These are phyloP conservation scores for Sutorius eximius DNA, from an alignment of 1,284 basidiomycete genomes.

Conservation along the genomic window DNA sequence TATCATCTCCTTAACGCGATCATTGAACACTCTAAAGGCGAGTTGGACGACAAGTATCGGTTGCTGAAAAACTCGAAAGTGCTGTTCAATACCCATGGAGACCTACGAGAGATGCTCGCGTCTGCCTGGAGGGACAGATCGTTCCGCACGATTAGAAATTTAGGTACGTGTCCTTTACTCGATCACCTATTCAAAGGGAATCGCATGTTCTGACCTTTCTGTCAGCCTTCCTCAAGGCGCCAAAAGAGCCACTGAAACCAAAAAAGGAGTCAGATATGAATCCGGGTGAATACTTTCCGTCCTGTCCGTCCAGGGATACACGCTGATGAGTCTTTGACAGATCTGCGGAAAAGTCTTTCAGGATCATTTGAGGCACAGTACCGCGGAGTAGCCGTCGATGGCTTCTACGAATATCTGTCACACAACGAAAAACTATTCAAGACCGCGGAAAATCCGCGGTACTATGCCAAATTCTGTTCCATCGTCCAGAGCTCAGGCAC, in stretches of 20 bases:
- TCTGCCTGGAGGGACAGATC: not conserved
- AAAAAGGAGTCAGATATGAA: too few species aligned
- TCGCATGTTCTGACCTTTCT: not conserved
- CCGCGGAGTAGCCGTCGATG: not conserved
- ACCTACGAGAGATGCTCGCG: not conserved
- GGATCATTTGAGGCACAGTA: not conserved
- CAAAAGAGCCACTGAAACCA: not conserved
- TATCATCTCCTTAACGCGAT: not conserved
- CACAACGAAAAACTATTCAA: not conserved
- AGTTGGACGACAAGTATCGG: not conserved
- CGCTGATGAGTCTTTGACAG: too few species aligned
- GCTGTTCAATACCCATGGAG: not conserved
- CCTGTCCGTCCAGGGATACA: too few species aligned
- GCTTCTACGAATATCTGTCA: not conserved
- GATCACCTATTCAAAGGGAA: not conserved
- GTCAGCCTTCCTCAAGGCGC: not conserved
- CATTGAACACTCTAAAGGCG: not conserved
- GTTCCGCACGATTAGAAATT: not conserved
- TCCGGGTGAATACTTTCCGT: too few species aligned
- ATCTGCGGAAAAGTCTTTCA: not conserved
- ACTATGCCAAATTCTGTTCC: constrained; percentile 1
- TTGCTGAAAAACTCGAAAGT: not conserved
- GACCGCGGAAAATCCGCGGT: too few species aligned
- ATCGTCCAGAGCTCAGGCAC: constrained; percentile 25
- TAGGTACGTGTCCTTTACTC: not conserved